phyloP scores from a whole-genome alignment of 768 basidiomycete species.

The Lactifluus hygrophoroides region DNA sequence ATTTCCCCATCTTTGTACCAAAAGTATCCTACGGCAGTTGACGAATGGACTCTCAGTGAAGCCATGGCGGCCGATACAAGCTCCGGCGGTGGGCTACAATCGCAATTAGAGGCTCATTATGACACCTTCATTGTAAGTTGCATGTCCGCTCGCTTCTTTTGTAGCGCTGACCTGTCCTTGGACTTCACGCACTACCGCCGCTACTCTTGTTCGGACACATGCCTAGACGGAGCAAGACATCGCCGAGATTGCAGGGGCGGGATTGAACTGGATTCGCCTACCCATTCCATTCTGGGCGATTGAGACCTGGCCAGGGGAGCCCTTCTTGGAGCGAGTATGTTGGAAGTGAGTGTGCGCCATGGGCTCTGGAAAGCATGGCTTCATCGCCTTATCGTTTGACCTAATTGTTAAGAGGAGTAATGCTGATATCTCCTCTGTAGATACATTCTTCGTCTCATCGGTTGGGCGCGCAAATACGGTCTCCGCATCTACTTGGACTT shows the following conservation, averaged over 20 bases:
- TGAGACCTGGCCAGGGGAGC: slow-evolving; percentile 68
- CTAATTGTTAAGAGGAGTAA: background rate
- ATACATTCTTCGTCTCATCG: slow-evolving; percentile 68
- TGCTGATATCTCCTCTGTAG: slow-evolving; percentile 7
- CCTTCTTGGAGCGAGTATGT: slow-evolving; percentile 63
- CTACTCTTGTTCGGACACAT: slow-evolving; percentile 9
- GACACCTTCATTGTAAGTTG: slow-evolving; percentile 70
- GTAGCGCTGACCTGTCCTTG: slow-evolving; percentile 5
- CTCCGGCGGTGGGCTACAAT: slow-evolving; percentile 47
- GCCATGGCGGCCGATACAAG: slow-evolving; percentile 55
- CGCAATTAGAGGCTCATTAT: slow-evolving; percentile 70
- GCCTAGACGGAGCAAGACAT: slow-evolving; percentile 80
- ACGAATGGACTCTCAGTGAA: slow-evolving; percentile 63
- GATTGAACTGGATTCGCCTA: slow-evolving; percentile 78
- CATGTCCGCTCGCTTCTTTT: background rate
- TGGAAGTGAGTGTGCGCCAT: slow-evolving; percentile 48
- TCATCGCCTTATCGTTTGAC: background rate
- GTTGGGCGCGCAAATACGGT: slow-evolving; percentile 90
- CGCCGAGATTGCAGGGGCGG: slow-evolving; percentile 81
- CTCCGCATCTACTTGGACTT: slow-evolving; percentile 75
- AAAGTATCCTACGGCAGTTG: slow-evolving; percentile 48
- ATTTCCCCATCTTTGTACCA: slow-evolving; percentile 61
- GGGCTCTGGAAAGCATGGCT: background rate
- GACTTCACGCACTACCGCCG: slow-evolving; percentile 1
- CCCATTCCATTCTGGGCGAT: slow-evolving; percentile 88